Conservation (phyloP, 352 stramenopile genomes). For the Phytophthora hibernalis region DNA sequence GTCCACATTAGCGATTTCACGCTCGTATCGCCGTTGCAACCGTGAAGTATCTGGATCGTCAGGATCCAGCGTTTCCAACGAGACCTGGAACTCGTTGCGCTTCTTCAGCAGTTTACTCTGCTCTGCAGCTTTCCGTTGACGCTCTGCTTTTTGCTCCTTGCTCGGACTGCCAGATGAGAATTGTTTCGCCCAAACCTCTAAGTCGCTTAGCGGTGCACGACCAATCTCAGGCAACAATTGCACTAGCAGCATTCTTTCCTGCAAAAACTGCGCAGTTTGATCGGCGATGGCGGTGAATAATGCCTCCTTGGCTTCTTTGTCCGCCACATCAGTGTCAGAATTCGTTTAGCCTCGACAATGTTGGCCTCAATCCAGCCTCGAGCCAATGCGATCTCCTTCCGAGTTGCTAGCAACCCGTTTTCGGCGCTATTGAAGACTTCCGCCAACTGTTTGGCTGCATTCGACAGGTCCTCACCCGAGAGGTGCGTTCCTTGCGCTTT, state of each 20-base stretch:
- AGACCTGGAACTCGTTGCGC: conserved; percentile 47
- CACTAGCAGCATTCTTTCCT: conserved; percentile 34
- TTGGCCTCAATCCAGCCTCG: conserved; percentile 55
- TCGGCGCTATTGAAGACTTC: conserved; percentile 64
- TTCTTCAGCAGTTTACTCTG: conserved; percentile 75
- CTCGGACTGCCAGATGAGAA: conserved; percentile 16
- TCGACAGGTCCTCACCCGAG: conserved; percentile 32
- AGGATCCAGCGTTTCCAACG: conserved; percentile 34
- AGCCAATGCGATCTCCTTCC: conserved; percentile 49
- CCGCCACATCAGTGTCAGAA: conserved; percentile 40
- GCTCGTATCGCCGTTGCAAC: conserved; percentile 56
- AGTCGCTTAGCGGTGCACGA: conserved; percentile 36
- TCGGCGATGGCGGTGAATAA: conserved; percentile 34
- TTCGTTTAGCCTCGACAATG: conserved; percentile 50
- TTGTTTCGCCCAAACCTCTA: conserved; percentile 49
- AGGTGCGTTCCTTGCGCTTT: conserved; percentile 33
- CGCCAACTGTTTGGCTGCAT: conserved; percentile 53
- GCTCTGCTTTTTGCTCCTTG: conserved; percentile 32
- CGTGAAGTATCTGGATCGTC: conserved; percentile 36
- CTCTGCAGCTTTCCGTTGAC: conserved; percentile 49
- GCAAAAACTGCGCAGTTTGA: conserved; percentile 44
- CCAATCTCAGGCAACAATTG: conserved; percentile 49
- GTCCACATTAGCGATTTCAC: conserved; percentile 67
- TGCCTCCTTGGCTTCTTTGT: conserved; percentile 34
- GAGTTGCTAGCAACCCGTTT: conserved; percentile 38